These are phyloP conservation scores for Neurospora sp. DNA, from an alignment of 2,329 filamentous ascomycete species.

Conservation along the genomic window DNA sequence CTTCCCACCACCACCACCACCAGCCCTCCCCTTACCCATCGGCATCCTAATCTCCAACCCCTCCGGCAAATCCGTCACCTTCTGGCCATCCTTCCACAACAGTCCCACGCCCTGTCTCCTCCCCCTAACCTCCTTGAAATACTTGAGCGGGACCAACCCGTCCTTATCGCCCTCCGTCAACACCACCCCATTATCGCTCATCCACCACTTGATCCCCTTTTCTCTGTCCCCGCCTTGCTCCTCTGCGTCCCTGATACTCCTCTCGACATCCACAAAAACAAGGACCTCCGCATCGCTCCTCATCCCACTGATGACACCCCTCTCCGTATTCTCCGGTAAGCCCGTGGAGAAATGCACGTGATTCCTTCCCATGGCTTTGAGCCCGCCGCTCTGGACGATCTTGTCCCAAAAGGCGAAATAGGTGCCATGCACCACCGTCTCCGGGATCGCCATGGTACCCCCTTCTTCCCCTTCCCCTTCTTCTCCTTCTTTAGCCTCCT, in stretches of 20 bases:
- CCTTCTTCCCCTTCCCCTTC: background rate
- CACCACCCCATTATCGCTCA: conserved; percentile 69
- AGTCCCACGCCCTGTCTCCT: conserved; percentile 49
- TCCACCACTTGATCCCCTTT: conserved; percentile 59
- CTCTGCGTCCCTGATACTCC: conserved; percentile 39
- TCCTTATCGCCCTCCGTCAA: conserved; percentile 48
- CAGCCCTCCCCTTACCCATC: conserved; percentile 36
- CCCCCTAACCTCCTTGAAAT: conserved; percentile 63
- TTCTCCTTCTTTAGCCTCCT: background rate
- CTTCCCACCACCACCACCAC: conserved; percentile 26
- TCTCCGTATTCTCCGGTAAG: conserved; percentile 39
- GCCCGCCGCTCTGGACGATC: conserved; percentile 67
- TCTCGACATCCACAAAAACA: conserved; percentile 63
- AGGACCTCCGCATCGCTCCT: conserved; percentile 65
- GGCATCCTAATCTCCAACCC: conserved; percentile 40
- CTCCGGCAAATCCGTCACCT: conserved; percentile 56
- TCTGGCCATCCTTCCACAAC: conserved; percentile 61
- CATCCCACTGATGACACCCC: conserved; percentile 67
- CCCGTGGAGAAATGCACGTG: conserved; percentile 86
- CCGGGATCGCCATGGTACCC: conserved; percentile 36
- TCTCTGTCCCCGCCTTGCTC: conserved; percentile 37
- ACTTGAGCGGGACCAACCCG: conserved; percentile 53
- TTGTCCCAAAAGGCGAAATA: conserved; percentile 69
- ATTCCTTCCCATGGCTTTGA: conserved; percentile 72
- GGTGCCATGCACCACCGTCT: conserved; percentile 74